Evolutionary conservation across 495 filamentous ascomycete species (phyloP), one percentile per base, ranked within the genome.

Genomic region (Pseudomonodictys pantanalensis): DNA sequence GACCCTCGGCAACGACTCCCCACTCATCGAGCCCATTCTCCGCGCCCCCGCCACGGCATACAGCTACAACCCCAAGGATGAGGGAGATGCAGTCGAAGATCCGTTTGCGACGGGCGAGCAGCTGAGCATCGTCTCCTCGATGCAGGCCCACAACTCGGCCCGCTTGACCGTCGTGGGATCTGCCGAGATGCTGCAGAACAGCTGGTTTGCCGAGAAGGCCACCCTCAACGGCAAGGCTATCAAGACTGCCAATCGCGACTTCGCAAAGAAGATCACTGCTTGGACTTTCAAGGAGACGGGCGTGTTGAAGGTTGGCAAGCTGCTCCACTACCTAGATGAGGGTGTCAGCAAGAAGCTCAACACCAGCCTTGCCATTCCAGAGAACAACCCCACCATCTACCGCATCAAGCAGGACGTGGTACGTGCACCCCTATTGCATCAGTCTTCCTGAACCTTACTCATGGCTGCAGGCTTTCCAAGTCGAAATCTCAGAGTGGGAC

Each of bases 271-370:
- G 67, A 69, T 98, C 52, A 85, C 87, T 15, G 85, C 78, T 15
- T 98, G 95, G 95, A 87, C 91, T 0, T 98, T 98, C 79, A 85
- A 92, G 75, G 93, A 98, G 76, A 82, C 81, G 52, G 93, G 93
- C 63, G 90, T 98, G 10, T 74, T 97, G 60, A 86, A 88, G 66
- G 90, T 95, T 56, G 87, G 87, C 60, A 85, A 83, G 69, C 81
- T 97, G 51, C 81, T 87, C 71, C 93, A 98, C 74, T 83, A 88
- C 68, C 78, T 93, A 41, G 76, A 81, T 68, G 82, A 85, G 70
- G 76, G 63, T 15, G 73, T 80, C 52, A 75, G 77, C 49, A 78
- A 78, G 35, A 65, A 57, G 41, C 26, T 46, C 22, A 68, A 70
- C 54, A 23, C 32, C 24, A 67, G 58, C 30, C 32, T 65, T 18